A percentile compares a stretch with the other conserved stretches of the same genome.
These are phyloP conservation scores for Acanthochlamys bracteata DNA, from an alignment of 106 monocot species.

Conservation along the genomic window DNA sequence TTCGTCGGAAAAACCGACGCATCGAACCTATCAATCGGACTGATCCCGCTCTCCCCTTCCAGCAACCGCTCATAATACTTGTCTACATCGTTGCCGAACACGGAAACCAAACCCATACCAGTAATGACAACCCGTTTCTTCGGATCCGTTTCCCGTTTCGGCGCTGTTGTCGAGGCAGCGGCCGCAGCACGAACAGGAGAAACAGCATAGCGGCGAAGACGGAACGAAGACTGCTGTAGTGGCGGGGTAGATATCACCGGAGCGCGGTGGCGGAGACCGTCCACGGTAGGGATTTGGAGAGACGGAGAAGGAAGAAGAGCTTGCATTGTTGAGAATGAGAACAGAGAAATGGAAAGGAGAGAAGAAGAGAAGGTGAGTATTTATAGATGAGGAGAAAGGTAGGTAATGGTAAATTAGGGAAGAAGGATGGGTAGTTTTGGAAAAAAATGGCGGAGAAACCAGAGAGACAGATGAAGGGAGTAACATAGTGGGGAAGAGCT, in stretches of 20 bases:
- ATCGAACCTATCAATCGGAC: conserved; percentile 79
- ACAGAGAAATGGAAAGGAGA: too few relatives aligned
- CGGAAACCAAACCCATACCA: conserved; percentile 92
- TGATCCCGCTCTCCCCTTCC: conserved; percentile 82
- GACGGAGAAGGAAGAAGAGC: background rate
- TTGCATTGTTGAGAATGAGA: conserved; percentile 1
- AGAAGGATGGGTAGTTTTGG: too few relatives aligned
- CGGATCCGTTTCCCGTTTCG: conserved; percentile 76
- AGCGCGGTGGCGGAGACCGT: conserved; percentile 18
- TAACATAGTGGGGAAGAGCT: too few relatives aligned
- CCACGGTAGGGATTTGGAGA: conserved; percentile 11
- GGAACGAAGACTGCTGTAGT: background rate
- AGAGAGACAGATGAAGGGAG: too few relatives aligned
- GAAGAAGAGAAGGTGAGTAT: too few relatives aligned
- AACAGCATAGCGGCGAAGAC: background rate
- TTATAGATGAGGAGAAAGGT: too few relatives aligned
- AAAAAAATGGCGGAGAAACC: too few relatives aligned
- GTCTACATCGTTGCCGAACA: conserved; percentile 94
- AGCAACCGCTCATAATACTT: conserved; percentile 67
- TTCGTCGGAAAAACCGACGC: conserved; percentile 82
- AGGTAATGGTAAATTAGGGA: too few relatives aligned
- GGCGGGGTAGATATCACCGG: background rate
- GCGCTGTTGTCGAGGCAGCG: conserved; percentile 27
- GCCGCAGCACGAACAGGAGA: conserved; percentile 17
- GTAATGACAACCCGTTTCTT: conserved; percentile 94